Percentiles rank a stretch among this genome's conserved stretches.
phyloP scores from a whole-genome alignment of 495 filamentous ascomycete genomes.

The Penicillium crystallinum region DNA sequence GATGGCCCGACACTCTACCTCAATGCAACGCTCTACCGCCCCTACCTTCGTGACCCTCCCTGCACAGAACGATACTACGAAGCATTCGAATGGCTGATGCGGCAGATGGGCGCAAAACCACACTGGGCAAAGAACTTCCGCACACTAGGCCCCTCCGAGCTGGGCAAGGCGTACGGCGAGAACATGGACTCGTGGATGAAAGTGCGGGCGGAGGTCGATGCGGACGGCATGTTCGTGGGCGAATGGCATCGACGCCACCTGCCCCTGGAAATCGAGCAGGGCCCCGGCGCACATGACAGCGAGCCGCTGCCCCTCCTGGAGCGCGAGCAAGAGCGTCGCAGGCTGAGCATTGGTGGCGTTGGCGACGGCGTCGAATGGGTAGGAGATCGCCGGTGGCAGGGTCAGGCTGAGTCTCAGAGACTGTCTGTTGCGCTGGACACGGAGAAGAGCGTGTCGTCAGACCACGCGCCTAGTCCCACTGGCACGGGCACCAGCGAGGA shows the following conservation, averaged over 20 bases:
- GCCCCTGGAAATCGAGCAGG: slow-evolving; percentile 31
- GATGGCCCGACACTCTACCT: slow-evolving; percentile 83
- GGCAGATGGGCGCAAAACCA: slow-evolving; percentile 78
- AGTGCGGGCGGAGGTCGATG: slow-evolving; percentile 71
- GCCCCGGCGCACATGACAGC: slow-evolving; percentile 6
- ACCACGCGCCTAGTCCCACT: slow-evolving; percentile 26
- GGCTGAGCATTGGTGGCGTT: slow-evolving; percentile 22
- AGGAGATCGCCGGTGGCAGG: slow-evolving; percentile 39
- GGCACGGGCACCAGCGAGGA: slow-evolving; percentile 52
- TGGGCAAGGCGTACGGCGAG: slow-evolving; percentile 45
- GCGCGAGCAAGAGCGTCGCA: slow-evolving; percentile 32
- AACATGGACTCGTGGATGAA: slow-evolving; percentile 59
- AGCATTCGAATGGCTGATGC: slow-evolving; percentile 96
- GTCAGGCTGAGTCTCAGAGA: not conserved
- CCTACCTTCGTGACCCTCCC: slow-evolving; percentile 77
- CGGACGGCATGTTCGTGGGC: slow-evolving; percentile 85
- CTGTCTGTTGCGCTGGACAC: not conserved
- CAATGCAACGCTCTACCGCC: slow-evolving; percentile 92
- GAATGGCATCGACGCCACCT: slow-evolving; percentile 79
- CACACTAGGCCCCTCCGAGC: slow-evolving; percentile 43
- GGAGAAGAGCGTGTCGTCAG: slow-evolving; percentile 18
- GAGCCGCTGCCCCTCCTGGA: slow-evolving; percentile 41
- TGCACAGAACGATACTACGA: slow-evolving; percentile 77
- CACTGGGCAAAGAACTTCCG: slow-evolving; percentile 98
- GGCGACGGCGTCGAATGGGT: slow-evolving; percentile 55